Evolutionary conservation across 306 rosid genomes (phyloP), one percentile per base, ranked within the genome.

Genomic region (Hylodesmum podocarpum): DNA sequence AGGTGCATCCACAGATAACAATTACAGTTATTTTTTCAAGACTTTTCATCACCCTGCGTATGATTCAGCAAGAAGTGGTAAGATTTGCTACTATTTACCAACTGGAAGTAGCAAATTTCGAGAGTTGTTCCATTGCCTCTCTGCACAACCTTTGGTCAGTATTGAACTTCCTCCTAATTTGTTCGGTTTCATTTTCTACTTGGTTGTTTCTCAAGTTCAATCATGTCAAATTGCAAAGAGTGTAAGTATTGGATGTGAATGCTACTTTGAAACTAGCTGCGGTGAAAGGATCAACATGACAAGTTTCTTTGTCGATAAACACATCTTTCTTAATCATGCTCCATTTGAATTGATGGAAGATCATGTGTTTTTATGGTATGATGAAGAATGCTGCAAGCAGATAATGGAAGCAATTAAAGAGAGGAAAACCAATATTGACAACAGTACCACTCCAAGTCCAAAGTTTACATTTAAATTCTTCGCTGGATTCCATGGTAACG

Each of bases 331-430:
- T 11, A 37, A 21, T 22, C 3, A 7, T 13, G 0, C 2, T 6
- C 1, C 12, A 21, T 40, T 41, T 4, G 25, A 72, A 3, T 8
- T 14, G 3, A 55, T 22, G 18, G 29, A 61, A 9, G 81, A 66
- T 57, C 61, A 78, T 68, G 69, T 67, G 28, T 9, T 55, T 14
- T 5, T 68, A 36, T 76, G 80, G 80, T 51, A 65, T 16, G 74
- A 68, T 46, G 41, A 8, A 44, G 10, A 68, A 44, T 68, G 43
- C 18, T 68, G 59, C 12, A 29, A 46, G 43, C 41, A 28, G 18
- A 29, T 68, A 44, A 28, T 9, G 16, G 43, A 68, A 16, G 22
- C 8, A 28, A 8, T 46, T 10, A 9, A 27, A 68, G 43, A 15
- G n/a, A 40, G 51, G 22, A 65, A 40, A 37, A 27, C n/a, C n/a